A percentile compares a stretch with the other conserved stretches of the same genome.
phyloP scores from a whole-genome alignment of 768 basidiomycete genomes.

The Plicaturopsis crispa region DNA sequence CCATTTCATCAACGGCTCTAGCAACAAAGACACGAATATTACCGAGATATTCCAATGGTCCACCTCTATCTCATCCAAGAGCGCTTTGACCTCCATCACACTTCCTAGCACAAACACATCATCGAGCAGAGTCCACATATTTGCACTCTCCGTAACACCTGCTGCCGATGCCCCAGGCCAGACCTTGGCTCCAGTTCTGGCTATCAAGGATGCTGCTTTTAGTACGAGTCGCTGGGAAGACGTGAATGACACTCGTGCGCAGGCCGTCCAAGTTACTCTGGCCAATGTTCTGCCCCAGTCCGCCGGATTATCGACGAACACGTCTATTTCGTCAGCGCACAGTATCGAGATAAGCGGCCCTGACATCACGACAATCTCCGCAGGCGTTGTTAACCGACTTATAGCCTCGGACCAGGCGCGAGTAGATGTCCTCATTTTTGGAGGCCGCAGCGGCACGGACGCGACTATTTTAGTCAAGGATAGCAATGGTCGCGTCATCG shows the following conservation, averaged over 20 bases:
- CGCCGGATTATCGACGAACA: conserved; percentile 13
- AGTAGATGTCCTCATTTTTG: conserved; percentile 39
- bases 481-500: conserved; percentile 23
- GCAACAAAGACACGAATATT: conserved; percentile 30
- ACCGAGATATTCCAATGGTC: conserved; percentile 39
- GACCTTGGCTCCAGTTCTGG: conserved; percentile 20
- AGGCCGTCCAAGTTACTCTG: conserved; percentile 44
- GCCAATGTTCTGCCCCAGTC: conserved; percentile 38
- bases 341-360: conserved; percentile 27
- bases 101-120: conserved; percentile 28
- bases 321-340: conserved; percentile 25
- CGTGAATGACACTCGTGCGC: conserved; percentile 27
- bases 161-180: conserved; percentile 13
- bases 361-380: conserved; percentile 32
- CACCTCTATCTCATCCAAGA: conserved; percentile 31
- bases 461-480: conserved; percentile 29
- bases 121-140: conserved; percentile 33
- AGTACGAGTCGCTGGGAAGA: conserved; percentile 40
- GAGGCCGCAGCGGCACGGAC: conserved; percentile 18
- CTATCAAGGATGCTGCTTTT: conserved; percentile 35
- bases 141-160: conserved; percentile 35
- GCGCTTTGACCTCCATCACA: conserved; percentile 32
- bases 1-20: conserved; percentile 29
- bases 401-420: conserved; percentile 42
- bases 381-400: conserved; percentile 36